Percentiles rank a stretch among this genome's conserved stretches.
Evolutionary conservation across 768 basidiomycete genomes (phyloP).

Genomic region (Phaeotremella fagi): DNA sequence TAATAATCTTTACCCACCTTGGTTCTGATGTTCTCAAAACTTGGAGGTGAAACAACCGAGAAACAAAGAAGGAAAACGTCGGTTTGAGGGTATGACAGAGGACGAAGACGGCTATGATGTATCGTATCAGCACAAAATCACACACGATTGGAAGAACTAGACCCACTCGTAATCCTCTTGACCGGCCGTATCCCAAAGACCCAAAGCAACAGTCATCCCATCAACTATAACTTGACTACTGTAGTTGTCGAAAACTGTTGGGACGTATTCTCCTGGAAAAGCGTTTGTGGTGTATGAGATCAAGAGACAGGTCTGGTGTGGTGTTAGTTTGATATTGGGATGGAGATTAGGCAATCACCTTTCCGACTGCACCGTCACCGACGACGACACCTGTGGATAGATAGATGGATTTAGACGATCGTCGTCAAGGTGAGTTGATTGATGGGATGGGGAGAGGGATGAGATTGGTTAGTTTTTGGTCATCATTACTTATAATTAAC

Average conservation of each 20-base stretch:
- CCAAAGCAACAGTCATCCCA: conserved; percentile 83
- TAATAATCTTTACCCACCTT: no score
- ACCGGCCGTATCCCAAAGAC: conserved; percentile 97
- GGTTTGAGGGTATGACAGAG: conserved; percentile 96
- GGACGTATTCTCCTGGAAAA: conserved; percentile 76
- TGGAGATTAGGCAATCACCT: conserved; percentile 20
- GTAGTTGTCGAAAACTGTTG: conserved; percentile 48
- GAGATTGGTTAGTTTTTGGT: no score
- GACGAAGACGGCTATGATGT: conserved; percentile 45
- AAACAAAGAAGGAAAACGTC: conserved; percentile 97
- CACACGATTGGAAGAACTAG: conserved; percentile 74
- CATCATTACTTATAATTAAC: no score
- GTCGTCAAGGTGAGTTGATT: no score
- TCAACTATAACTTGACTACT: conserved; percentile 67
- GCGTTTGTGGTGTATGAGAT: conserved; percentile 96
- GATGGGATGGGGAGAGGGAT: no score
- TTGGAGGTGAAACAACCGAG: conserved; percentile 86
- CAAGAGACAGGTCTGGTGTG: conserved; percentile 74
- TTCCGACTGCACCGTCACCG: conserved; percentile 49
- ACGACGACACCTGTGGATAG: conserved; percentile 40
- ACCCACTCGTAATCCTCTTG: conserved; percentile 95
- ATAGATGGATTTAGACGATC: not conserved
- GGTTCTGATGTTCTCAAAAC: conserved; percentile 75
- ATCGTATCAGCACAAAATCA: no score
- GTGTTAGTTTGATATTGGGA: not conserved